These are phyloP conservation scores for Podospora tetraspora DNA, from an alignment of 495 filamentous ascomycete genomes.

Conservation along the genomic window DNA sequence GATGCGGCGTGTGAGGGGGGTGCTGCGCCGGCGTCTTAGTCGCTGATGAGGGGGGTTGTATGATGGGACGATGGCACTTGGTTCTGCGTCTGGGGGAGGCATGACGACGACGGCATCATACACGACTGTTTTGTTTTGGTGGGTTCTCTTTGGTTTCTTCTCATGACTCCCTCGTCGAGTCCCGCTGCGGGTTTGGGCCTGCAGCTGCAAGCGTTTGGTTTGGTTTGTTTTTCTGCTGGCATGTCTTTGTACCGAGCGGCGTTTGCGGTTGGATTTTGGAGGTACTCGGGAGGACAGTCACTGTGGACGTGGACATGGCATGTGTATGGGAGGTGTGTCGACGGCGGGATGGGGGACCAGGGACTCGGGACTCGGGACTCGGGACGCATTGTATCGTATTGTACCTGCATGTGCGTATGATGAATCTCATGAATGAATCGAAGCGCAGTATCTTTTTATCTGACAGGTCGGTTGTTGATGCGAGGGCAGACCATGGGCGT, in stretches of 20 bases:
- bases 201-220: background rate
- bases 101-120: constrained; percentile 3
- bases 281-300: background rate
- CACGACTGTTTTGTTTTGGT: background rate
- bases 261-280: background rate
- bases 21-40: background rate
- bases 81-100: background rate
- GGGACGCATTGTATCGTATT: background rate
- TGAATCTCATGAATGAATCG: background rate
- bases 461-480: background rate
- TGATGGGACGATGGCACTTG: background rate
- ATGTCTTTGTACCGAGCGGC: background rate
- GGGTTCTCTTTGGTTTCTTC: background rate
- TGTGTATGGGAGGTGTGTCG: too few relatives aligned
- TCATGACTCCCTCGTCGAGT: background rate
- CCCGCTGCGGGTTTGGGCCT: background rate
- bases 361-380: background rate
- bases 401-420: background rate
- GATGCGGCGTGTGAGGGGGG: constrained; percentile 40
- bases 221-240: background rate
- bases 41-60: background rate
- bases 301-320: background rate
- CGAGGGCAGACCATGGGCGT: too few relatives aligned
- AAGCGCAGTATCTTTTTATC: background rate
- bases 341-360: too few relatives aligned